Conservation (phyloP, 2,329 filamentous ascomycete species). For the Botryotinia globosa region DNA sequence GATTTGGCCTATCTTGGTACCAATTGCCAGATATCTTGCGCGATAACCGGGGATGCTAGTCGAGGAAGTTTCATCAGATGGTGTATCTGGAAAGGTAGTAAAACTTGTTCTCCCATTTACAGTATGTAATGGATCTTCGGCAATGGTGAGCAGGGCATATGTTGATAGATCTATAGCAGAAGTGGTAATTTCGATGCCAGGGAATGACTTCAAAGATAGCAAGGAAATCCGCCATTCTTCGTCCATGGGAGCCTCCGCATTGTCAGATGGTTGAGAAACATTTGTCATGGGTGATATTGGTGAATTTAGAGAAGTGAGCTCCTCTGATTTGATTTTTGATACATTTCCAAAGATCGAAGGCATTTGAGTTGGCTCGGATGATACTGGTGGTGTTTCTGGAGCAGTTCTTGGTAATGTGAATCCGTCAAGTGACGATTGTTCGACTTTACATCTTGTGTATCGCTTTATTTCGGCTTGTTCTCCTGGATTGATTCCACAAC, state of each 20-base stretch:
- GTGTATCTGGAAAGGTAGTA: constrained; percentile 33
- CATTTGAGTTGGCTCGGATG: constrained; percentile 28
- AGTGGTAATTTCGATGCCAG: constrained; percentile 62
- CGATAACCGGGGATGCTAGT: constrained; percentile 79
- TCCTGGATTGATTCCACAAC: constrained; percentile 53
- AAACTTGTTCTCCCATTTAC: constrained; percentile 48
- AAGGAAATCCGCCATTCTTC: constrained; percentile 67
- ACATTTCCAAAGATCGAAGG: constrained; percentile 38
- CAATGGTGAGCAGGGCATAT: constrained; percentile 65
- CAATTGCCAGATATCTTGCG: constrained; percentile 75
- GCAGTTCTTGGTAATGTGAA: constrained; percentile 37
- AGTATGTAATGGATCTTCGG: constrained; percentile 73
- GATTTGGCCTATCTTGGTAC: constrained; percentile 74
- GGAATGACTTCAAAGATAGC: constrained; percentile 59
- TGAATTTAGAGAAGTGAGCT: constrained; percentile 30
- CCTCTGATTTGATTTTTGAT: constrained; percentile 29
- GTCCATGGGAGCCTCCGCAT: constrained; percentile 40
- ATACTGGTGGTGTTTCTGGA: constrained; percentile 23
- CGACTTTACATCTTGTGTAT: constrained; percentile 51
- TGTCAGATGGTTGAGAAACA: constrained; percentile 18
- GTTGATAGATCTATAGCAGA: constrained; percentile 71
- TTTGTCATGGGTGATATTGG: constrained; percentile 29
- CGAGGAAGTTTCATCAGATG: constrained; percentile 32
- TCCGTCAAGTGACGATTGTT: constrained; percentile 36
- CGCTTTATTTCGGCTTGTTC: constrained; percentile 50